A percentile compares a stretch with the other conserved stretches of the same genome.
These are phyloP conservation scores for Amylostereum chailletii DNA, from an alignment of 1,284 basidiomycete genomes.

Conservation along the genomic window DNA sequence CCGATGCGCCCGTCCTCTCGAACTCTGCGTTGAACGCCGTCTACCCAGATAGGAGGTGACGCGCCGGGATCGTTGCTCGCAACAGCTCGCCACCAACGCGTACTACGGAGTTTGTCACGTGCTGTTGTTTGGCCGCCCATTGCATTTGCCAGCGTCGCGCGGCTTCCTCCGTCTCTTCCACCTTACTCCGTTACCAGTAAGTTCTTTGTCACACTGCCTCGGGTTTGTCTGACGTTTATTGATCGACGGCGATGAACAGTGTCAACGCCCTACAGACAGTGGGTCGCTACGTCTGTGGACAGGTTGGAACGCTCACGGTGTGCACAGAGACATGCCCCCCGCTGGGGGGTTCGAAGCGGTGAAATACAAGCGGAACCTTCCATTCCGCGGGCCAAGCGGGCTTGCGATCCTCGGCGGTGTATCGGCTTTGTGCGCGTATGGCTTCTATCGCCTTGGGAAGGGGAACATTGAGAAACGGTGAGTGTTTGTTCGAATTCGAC, in stretches of 20 bases:
- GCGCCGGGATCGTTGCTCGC: too few species aligned
- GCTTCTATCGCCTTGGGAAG: constrained; percentile 87
- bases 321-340: constrained; percentile 88
- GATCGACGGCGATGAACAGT: constrained; percentile 28
- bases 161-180: too few species aligned
- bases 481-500: constrained; percentile 20
- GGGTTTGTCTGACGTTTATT: too few species aligned
- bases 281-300: constrained; percentile 19
- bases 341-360: constrained; percentile 87
- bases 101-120: too few species aligned
- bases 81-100: too few species aligned
- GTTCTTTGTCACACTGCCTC: too few species aligned
- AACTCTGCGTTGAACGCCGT: too few species aligned
- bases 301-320: constrained; percentile 6
- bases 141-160: too few species aligned
- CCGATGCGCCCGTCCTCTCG: too few species aligned
- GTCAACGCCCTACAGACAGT: constrained; percentile 64
- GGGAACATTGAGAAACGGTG: constrained; percentile 92
- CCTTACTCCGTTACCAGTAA: too few species aligned
- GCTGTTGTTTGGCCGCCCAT: too few species aligned
- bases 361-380: constrained; percentile 95
- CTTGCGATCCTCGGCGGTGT: constrained; percentile 81
- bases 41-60: too few species aligned
- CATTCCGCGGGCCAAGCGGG: constrained; percentile 86
- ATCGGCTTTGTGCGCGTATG: constrained; percentile 80